Conservation (phyloP, 2,329 filamentous ascomycete species). For the Rhynchosporium agropyri region DNA sequence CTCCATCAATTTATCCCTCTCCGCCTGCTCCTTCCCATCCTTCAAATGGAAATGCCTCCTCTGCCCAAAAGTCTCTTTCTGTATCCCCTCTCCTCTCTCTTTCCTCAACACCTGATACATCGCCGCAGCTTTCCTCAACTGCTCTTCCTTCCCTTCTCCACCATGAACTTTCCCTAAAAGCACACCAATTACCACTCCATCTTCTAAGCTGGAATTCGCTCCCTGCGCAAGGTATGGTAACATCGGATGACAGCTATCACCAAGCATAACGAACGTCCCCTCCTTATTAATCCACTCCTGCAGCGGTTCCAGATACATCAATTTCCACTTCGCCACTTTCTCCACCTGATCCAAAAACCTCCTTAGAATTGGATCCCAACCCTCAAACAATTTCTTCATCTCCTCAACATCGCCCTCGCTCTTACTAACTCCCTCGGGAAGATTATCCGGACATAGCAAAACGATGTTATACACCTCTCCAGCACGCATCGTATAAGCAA, state of each 20-base stretch:
- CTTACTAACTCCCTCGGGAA: constrained; percentile 56
- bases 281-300: constrained; percentile 34
- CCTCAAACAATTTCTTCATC: constrained; percentile 60
- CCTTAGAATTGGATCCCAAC: constrained; percentile 64
- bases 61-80: constrained; percentile 63
- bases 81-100: constrained; percentile 55
- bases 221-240: constrained; percentile 66
- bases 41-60: constrained; percentile 55
- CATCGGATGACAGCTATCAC: constrained; percentile 67
- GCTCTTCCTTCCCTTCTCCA: constrained; percentile 45
- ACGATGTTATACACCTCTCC: constrained; percentile 68
- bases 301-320: constrained; percentile 55
- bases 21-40: constrained; percentile 59
- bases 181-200: constrained; percentile 65
- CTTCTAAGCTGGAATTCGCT: constrained; percentile 68
- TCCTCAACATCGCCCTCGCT: constrained; percentile 59
- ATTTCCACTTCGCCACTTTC: constrained; percentile 68
- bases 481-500: constrained; percentile 62
- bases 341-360: constrained; percentile 53
- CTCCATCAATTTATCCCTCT: constrained; percentile 59
- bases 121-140: constrained; percentile 49
- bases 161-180: constrained; percentile 55
- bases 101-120: constrained; percentile 54
- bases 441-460: constrained; percentile 64
- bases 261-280: constrained; percentile 43